These are phyloP conservation scores for Posidonia oceanica DNA, from an alignment of 116 monocot genomes.

Conservation along the genomic window DNA sequence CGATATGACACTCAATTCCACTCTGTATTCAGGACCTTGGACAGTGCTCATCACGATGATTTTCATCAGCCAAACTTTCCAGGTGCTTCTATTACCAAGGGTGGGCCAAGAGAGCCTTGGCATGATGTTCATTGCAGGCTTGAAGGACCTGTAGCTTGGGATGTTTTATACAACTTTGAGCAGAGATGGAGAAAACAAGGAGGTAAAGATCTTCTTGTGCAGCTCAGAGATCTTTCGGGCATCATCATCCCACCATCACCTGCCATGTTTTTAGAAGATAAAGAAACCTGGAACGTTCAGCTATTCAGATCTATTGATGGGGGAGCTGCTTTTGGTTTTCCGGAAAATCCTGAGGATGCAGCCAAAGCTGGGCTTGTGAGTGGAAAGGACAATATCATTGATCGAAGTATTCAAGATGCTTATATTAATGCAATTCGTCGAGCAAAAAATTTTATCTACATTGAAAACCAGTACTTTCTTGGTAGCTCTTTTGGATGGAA, in stretches of 20 bases:
- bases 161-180: slow-evolving; percentile 61
- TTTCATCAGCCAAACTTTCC: slow-evolving; percentile 71
- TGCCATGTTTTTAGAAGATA: slow-evolving; percentile 26
- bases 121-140: slow-evolving; percentile 60
- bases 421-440: slow-evolving; percentile 59
- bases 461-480: slow-evolving; percentile 80
- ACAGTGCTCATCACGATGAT: slow-evolving; percentile 33
- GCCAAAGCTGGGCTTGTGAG: slow-evolving; percentile 37
- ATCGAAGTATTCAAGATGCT: slow-evolving; percentile 62
- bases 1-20: slow-evolving; percentile 54
- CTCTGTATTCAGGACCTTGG: slow-evolving; percentile 56
- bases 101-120: slow-evolving; percentile 78
- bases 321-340: slow-evolving; percentile 54
- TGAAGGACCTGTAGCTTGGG: slow-evolving; percentile 61
- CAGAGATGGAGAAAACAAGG: slow-evolving; percentile 69
- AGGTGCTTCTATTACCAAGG: slow-evolving; percentile 35
- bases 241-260: slow-evolving; percentile 32
- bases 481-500: slow-evolving; percentile 65
- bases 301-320: slow-evolving; percentile 72
- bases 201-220: slow-evolving; percentile 28
- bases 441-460: slow-evolving; percentile 59
- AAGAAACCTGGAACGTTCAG: slow-evolving; percentile 56
- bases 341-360: slow-evolving; percentile 41
- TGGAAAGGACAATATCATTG: slow-evolving; percentile 62
- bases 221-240: slow-evolving; percentile 12